Conservation (phyloP, 2,329 filamentous ascomycete species). For the Botrytis byssoidea region DNA sequence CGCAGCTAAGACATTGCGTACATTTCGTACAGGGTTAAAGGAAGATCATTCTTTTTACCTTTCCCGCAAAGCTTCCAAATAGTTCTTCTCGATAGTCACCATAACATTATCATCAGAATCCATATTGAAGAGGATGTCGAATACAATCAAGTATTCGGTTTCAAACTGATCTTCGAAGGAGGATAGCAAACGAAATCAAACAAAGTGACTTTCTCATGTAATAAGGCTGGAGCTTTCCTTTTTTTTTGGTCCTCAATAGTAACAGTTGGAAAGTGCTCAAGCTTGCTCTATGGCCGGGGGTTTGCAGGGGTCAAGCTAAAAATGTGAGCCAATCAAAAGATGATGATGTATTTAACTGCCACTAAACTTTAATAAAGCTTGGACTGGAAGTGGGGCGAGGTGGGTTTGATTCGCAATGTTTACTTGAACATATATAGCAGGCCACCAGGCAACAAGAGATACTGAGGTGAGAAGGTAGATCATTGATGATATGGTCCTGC, state of each 20-base stretch:
- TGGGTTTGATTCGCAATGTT: neutral
- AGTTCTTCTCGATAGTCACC: constrained; percentile 58
- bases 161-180: neutral
- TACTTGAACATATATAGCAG: neutral
- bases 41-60: constrained; percentile 47
- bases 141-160: neutral
- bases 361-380: neutral
- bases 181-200: neutral
- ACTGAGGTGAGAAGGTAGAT: neutral
- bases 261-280: neutral
- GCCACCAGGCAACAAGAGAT: neutral
- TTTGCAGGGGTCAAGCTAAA: neutral
- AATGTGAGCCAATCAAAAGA: neutral
- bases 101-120: constrained; percentile 33
- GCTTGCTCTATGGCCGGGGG: neutral
- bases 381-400: neutral
- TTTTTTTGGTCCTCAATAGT: neutral
- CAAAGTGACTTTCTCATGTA: neutral
- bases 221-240: neutral
- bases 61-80: constrained; percentile 61
- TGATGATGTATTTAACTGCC: neutral
- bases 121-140: constrained; percentile 24
- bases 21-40: neutral
- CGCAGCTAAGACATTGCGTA: constrained; percentile 12
- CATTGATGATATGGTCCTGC: no score